phyloP scores from a whole-genome alignment of 2,329 filamentous ascomycete species.

The Westerdykella sp. region DNA sequence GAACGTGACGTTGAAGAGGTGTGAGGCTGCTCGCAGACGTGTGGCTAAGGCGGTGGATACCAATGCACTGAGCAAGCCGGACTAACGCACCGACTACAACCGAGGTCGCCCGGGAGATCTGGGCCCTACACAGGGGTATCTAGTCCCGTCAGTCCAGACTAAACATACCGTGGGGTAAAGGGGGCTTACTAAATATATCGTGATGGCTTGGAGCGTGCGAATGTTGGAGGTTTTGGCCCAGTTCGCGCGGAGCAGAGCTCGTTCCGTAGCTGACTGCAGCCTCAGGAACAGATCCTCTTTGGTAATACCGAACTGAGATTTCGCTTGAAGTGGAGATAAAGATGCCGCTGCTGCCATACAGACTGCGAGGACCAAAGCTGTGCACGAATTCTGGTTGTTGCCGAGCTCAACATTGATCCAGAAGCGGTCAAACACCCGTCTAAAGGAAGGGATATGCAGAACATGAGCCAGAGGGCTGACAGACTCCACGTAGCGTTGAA shows the following conservation, averaged over 20 bases:
- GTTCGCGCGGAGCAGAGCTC: constrained; percentile 31
- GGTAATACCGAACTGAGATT: constrained; percentile 35
- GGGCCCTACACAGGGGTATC: constrained; percentile 35
- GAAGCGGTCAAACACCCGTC: constrained; percentile 33
- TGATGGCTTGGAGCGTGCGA: constrained; percentile 32
- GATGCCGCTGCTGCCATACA: constrained; percentile 36
- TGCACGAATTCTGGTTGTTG: constrained; percentile 34
- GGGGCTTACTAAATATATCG: constrained; percentile 30
- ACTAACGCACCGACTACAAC: constrained; percentile 35
- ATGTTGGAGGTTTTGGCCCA: constrained; percentile 37
- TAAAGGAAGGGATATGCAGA: constrained; percentile 33
- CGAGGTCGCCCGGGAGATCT: constrained; percentile 35
- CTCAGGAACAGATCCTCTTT: constrained; percentile 33
- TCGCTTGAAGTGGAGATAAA: constrained; percentile 34
- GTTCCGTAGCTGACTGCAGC: constrained; percentile 34
- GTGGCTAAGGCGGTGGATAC: constrained; percentile 33
- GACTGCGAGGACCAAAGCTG: constrained; percentile 32
- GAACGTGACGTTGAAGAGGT: constrained; percentile 31
- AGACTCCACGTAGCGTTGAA: constrained; percentile 31
- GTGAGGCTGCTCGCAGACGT: constrained; percentile 31
- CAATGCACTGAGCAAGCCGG: constrained; percentile 35
- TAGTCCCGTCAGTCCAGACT: constrained; percentile 11
- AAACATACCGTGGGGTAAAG: not conserved
- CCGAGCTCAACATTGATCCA: constrained; percentile 35
- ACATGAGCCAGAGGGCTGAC: constrained; percentile 36